Conservation (phyloP, 257 asterid species). For the Ilex asprella region DNA sequence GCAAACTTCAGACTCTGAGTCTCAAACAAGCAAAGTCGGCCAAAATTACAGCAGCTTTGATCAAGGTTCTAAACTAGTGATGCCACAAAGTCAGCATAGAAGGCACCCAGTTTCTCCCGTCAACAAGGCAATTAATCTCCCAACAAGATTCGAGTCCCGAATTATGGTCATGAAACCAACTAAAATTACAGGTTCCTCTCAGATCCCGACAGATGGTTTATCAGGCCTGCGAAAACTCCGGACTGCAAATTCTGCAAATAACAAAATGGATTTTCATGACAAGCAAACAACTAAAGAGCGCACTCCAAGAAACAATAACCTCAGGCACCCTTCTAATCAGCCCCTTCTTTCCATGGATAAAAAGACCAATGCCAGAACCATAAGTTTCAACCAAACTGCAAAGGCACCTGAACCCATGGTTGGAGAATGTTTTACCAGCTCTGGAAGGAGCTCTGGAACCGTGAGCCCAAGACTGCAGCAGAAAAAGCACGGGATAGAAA, state of each 20-base stretch:
- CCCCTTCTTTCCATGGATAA: constrained; percentile 25
- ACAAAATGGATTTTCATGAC: constrained; percentile 29
- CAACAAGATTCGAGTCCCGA: constrained; percentile 35
- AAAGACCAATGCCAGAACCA: constrained; percentile 20
- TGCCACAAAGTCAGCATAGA: constrained; percentile 17
- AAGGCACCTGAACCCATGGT: constrained; percentile 27
- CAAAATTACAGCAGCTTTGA: constrained; percentile 17
- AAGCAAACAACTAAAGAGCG: constrained; percentile 28
- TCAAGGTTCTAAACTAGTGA: constrained; percentile 21
- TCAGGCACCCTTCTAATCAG: constrained; percentile 18
- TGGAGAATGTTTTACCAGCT: constrained; percentile 30
- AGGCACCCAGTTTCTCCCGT: constrained; percentile 23
- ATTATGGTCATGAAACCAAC: constrained; percentile 35
- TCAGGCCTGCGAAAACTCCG: constrained; percentile 34
- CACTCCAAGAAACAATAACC: constrained; percentile 31
- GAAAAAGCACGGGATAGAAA: constrained; percentile 24
- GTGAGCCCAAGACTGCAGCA: constrained; percentile 52
- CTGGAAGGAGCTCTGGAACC: constrained; percentile 38
- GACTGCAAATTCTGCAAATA: constrained; percentile 17
- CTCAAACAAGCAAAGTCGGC: constrained; percentile 24
- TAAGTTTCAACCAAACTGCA: constrained; percentile 23
- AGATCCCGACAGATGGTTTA: constrained; percentile 13
- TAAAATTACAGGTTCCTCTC: constrained; percentile 28
- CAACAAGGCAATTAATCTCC: constrained; percentile 26
- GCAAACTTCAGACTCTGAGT: constrained; percentile 21